Base-by-base conservation (phyloP, 805 yeast genomes). In the Saccharomycopsis sp. region DNA sequence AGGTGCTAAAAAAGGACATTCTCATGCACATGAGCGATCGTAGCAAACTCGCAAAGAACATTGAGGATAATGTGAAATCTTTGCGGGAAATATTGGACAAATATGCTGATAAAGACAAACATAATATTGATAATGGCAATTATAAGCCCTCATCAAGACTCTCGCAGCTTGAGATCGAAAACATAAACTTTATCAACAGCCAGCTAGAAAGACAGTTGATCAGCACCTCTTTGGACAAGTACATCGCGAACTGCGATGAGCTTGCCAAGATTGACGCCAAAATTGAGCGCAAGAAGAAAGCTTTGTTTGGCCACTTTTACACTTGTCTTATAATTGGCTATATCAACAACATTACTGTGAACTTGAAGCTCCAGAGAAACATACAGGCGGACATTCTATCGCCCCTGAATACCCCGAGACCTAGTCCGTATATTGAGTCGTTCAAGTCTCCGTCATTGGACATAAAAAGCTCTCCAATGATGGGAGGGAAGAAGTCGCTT, bases 251-350 rank as follows among this genome's bases (percentile, higher is more conserved):
- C 23, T n/a, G 23, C 44, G 54, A 57, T 7, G 37, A 48, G 23
- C 53, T 60, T 50, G 34, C 29, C 20, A 50, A 37, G 34, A n/a
- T 57, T 20, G 47, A 50, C 12, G 34, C 24, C 21, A 34, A 52
- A 16, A 50, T 60, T 20, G 58, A 58, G 21, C 16, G n/a, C 18
- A 18, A 47, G 21, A 55, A 57, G 40, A 60, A 55, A 21, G 46
- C 34, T 9, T 46, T 60, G 37, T 60, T 60, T 51, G 29, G 40
- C 34, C 63, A 60, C 50, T 60, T 60, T 24, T 60, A 51, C 53
- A 60, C 63, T 3, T 60, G 63, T 29, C 51, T 60, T 23, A 56
- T 60, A 21, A 54, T 60, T 40, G 63, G 63, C 2, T 60, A 60
- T 34, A 60, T 60, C 34, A 60, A 60, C 44, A 60, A 60, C 34